Conservation (phyloP, 2,329 filamentous ascomycete genomes). For the Colletotrichum lupini region DNA sequence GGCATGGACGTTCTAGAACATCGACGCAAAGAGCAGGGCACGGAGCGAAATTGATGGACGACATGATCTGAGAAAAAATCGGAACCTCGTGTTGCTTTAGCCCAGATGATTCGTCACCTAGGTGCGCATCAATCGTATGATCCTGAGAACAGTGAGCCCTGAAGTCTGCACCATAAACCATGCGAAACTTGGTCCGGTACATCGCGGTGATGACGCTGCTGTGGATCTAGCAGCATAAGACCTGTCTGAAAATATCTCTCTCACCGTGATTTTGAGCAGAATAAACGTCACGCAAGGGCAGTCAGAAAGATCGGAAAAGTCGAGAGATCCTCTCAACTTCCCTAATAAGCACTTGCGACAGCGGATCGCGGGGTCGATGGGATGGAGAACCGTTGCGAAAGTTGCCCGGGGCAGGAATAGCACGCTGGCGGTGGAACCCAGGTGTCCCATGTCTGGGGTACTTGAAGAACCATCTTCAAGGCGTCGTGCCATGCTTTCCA, state of each 20-base stretch:
- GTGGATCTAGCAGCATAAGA: background rate
- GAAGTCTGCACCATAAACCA: background rate
- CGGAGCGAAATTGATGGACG: background rate
- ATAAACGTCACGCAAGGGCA: background rate
- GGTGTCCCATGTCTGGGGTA: background rate
- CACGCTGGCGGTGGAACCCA: background rate
- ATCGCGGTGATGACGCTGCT: background rate
- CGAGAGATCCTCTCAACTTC: background rate
- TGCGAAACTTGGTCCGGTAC: background rate
- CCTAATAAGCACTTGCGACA: background rate
- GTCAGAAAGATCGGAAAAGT: background rate
- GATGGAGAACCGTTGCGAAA: background rate
- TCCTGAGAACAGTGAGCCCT: background rate
- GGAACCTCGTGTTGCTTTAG: background rate
- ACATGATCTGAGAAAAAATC: constrained; percentile 12
- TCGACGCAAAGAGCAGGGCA: background rate
- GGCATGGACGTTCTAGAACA: background rate
- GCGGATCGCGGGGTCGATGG: background rate
- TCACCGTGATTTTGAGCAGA: background rate
- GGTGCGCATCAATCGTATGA: background rate
- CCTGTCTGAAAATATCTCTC: background rate
- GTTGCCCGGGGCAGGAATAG: background rate
- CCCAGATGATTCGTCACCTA: background rate
- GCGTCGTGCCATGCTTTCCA: background rate
- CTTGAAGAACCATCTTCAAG: background rate